Evolutionary conservation across 169 alveolate genomes (phyloP).

Genomic region (Babesia gibsoni): DNA sequence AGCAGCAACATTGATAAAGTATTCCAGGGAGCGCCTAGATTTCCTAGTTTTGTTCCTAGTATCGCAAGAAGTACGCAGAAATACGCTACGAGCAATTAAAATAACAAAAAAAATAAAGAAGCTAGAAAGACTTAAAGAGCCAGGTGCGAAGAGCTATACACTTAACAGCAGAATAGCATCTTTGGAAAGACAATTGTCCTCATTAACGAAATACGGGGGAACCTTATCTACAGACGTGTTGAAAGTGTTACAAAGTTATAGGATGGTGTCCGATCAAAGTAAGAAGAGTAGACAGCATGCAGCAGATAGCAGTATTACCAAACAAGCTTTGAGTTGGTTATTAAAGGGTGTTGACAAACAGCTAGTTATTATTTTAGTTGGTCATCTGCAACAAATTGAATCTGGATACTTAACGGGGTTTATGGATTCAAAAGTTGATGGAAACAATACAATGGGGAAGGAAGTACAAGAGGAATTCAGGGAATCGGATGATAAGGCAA

Average conservation of each 20-base stretch:
- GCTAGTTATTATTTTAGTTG: conserved; percentile 72
- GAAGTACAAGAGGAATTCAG: not conserved
- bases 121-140: conserved; percentile 25
- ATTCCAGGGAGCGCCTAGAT: conserved; percentile 47
- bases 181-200: conserved; percentile 7
- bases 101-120: conserved; percentile 33
- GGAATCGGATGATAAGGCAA: conserved; percentile 20
- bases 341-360: conserved; percentile 75
- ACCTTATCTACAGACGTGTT: not conserved
- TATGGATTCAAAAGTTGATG: not conserved
- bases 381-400: conserved; percentile 70
- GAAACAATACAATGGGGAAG: not conserved
- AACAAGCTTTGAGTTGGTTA: conserved; percentile 81
- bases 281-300: conserved; percentile 16
- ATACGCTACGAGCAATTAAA: conserved; percentile 28
- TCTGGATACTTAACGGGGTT: conserved; percentile 36
- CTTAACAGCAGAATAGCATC: conserved; percentile 22
- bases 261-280: conserved; percentile 35
- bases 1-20: conserved; percentile 6
- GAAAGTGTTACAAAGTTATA: conserved; percentile 26
- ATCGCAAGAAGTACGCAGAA: conserved; percentile 26
- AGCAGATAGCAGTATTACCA: conserved; percentile 59
- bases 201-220: not conserved
- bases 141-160: not conserved
- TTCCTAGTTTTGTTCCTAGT: conserved; percentile 45